Percentiles rank a stretch among this genome's conserved stretches.
Evolutionary conservation across 2,329 filamentous ascomycete genomes (phyloP).

Genomic region (Annulohypoxylon truncatum): DNA sequence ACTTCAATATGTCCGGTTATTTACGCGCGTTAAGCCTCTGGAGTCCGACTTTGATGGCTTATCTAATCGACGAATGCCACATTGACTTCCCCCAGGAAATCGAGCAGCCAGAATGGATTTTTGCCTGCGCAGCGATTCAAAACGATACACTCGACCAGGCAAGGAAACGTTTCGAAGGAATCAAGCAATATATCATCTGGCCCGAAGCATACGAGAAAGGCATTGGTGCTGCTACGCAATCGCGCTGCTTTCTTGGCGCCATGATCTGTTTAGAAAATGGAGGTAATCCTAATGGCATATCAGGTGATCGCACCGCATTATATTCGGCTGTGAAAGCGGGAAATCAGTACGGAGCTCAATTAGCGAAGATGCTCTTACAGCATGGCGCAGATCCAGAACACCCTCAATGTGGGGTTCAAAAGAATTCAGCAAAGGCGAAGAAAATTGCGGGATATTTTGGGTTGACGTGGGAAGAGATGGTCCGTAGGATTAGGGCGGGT

Average conservation of each 20-base stretch:
- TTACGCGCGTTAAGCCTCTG: constrained; percentile 14
- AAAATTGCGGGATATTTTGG: constrained; percentile 13
- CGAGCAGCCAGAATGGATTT: neutral
- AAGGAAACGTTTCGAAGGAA: constrained; percentile 18
- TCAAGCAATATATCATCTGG: constrained; percentile 23
- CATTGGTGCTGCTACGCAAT: fast-evolving
- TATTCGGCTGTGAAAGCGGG: neutral
- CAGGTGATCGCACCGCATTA: neutral
- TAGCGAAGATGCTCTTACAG: constrained; percentile 19
- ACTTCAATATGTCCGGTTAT: neutral
- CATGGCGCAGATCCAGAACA: neutral
- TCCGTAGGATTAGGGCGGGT: constrained; percentile 7
- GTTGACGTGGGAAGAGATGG: constrained; percentile 18
- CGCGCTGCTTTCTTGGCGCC: neutral
- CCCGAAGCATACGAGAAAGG: neutral
- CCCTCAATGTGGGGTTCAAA: fast-evolving
- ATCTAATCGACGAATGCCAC: constrained; percentile 16
- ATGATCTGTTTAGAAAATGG: constrained; percentile 30
- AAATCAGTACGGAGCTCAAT: neutral
- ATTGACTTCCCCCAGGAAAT: constrained; percentile 1
- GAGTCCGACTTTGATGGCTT: constrained; percentile 16
- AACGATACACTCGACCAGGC: constrained; percentile 1
- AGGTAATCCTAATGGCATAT: constrained; percentile 8
- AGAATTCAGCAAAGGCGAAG: neutral
- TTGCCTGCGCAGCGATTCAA: neutral